Percentiles rank a stretch among this genome's conserved stretches.
phyloP scores from a whole-genome alignment of 257 asterid genomes.

The Cordia subcordata region DNA sequence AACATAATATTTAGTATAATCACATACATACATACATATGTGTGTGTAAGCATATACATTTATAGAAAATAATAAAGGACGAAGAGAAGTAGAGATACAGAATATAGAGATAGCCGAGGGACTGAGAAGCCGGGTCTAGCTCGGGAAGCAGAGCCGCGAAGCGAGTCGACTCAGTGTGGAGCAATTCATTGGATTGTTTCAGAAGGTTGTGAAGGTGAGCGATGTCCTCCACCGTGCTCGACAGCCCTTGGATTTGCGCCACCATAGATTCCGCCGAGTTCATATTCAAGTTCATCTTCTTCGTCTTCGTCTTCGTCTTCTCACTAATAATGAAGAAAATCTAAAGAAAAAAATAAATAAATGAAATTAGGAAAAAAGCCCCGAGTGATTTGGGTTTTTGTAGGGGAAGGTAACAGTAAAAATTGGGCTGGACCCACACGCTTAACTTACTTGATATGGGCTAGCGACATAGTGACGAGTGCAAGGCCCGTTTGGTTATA shows the following conservation, averaged over 20 bases:
- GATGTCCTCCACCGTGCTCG: constrained; percentile 45
- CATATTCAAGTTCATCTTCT: constrained; percentile 57
- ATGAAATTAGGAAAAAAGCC: constrained; percentile 1
- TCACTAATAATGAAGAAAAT: neutral
- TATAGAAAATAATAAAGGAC: neutral
- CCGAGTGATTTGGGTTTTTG: neutral
- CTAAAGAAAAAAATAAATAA: neutral
- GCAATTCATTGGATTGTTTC: constrained; percentile 68
- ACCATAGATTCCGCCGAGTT: constrained; percentile 63
- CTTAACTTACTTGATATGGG: too few relatives aligned
- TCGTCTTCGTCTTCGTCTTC: neutral
- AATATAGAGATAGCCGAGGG: constrained; percentile 78
- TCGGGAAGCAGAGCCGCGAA: constrained; percentile 55
- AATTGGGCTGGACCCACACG: too few relatives aligned
- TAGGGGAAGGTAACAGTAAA: neutral
- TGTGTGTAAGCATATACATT: too few relatives aligned
- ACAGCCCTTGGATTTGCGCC: constrained; percentile 77
- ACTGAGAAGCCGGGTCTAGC: constrained; percentile 66
- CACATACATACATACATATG: too few relatives aligned
- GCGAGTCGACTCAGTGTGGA: constrained; percentile 54
- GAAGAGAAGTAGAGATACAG: constrained; percentile 29
- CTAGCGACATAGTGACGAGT: too few relatives aligned
- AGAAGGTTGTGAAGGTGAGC: constrained; percentile 59
- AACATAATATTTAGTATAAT: too few relatives aligned
- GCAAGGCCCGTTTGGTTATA: too few relatives aligned